Conservation (phyloP, 257 asterid species). For the Perilla frutescens region DNA sequence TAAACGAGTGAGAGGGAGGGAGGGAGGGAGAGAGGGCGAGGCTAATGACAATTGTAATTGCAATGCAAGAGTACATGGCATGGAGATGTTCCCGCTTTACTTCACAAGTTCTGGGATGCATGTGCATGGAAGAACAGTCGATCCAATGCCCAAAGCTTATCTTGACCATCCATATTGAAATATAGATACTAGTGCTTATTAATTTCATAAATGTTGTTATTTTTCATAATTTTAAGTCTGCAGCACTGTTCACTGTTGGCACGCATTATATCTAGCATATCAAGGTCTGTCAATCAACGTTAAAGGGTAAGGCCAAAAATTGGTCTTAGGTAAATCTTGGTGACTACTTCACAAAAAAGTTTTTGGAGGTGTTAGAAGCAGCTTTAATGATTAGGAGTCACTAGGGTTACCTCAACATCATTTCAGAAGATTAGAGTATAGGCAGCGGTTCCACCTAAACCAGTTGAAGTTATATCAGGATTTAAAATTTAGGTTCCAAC, state of each 20-base stretch:
- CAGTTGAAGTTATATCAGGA: neutral
- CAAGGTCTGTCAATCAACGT: neutral
- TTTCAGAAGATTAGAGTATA: neutral
- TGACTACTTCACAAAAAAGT: neutral
- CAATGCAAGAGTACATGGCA: neutral
- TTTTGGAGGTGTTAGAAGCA: neutral
- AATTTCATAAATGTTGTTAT: too few species aligned
- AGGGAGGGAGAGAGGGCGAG: neutral
- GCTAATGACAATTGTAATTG: neutral
- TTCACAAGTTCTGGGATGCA: neutral
- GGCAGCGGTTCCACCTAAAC: neutral
- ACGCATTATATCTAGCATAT: neutral
- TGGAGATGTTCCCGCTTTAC: neutral
- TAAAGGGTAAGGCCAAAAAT: neutral
- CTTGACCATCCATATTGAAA: neutral
- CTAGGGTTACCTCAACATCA: neutral
- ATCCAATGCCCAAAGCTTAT: neutral
- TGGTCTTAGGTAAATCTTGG: neutral
- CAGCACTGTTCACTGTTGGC: neutral
- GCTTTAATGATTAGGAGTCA: neutral
- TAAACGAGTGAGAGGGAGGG: conserved; percentile 6
- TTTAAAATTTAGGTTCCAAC: neutral
- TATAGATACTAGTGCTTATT: too few species aligned
- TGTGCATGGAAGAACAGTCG: too few species aligned
- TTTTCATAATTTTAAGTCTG: neutral